These are phyloP conservation scores for Pseudogymnoascus verrucosus DNA, from an alignment of 2,329 filamentous ascomycete species.

Conservation along the genomic window DNA sequence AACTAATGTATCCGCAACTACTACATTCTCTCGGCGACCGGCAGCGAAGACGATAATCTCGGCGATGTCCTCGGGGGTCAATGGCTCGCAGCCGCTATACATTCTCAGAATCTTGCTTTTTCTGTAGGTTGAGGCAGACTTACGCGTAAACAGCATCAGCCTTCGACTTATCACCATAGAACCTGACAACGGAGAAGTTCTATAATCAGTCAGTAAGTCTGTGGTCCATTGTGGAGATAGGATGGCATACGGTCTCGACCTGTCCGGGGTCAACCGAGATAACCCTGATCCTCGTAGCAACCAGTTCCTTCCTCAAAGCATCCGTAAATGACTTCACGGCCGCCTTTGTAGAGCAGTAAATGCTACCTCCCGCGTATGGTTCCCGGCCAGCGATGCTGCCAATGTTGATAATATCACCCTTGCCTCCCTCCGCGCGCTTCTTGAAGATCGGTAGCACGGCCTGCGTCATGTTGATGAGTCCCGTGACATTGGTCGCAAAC, in stretches of 20 bases:
- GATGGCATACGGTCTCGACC: slow-evolving; percentile 65
- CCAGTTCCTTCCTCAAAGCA: slow-evolving; percentile 71
- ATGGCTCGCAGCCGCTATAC: slow-evolving; percentile 62
- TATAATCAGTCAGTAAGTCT: slow-evolving; percentile 23
- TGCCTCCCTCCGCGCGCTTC: slow-evolving; percentile 57
- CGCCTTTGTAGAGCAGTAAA: slow-evolving; percentile 91
- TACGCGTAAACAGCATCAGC: slow-evolving; percentile 84
- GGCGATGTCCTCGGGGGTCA: slow-evolving; percentile 85
- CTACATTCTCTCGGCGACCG: slow-evolving; percentile 79
- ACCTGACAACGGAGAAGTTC: slow-evolving; percentile 85
- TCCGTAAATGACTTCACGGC: slow-evolving; percentile 82
- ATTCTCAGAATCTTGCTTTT: slow-evolving; percentile 11
- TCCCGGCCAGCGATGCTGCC: slow-evolving; percentile 88
- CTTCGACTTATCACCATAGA: slow-evolving; percentile 81
- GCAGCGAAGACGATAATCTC: slow-evolving; percentile 84
- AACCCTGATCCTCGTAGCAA: slow-evolving; percentile 70
- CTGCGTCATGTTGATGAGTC: slow-evolving; percentile 95
- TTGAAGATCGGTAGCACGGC: slow-evolving; percentile 78
- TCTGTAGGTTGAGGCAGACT: slow-evolving; percentile 27
- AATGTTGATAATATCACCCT: slow-evolving; percentile 92
- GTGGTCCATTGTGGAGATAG: neutral
- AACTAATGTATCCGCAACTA: slow-evolving; percentile 77
- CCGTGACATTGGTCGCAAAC: slow-evolving; percentile 90
- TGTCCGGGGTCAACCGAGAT: slow-evolving; percentile 89
- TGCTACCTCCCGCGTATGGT: slow-evolving; percentile 74